Percentiles rank a stretch among this genome's conserved stretches.
Conservation (phyloP, 225 moss, liverwort and hornwort genomes). For the Rhytidiadelphus loreus region DNA sequence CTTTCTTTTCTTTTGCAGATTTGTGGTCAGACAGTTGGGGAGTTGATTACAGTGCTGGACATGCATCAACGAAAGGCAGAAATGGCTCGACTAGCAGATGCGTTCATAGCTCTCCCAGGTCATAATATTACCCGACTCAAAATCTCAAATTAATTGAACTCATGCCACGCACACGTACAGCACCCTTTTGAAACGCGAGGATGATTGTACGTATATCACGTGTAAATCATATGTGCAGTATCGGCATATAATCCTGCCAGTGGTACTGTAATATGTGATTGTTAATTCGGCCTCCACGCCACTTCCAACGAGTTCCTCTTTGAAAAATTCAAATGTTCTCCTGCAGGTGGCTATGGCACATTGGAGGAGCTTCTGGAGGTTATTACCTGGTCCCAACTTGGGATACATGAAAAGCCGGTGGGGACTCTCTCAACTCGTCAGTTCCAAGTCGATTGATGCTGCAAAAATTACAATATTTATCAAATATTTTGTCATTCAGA, state of each 20-base stretch:
- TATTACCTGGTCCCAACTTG: conserved; percentile 95
- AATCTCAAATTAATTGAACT: too few species aligned
- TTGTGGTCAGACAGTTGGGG: conserved; percentile 64
- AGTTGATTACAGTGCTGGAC: conserved; percentile 54
- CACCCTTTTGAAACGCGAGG: not conserved
- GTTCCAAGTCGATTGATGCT: not conserved
- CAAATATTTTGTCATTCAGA: not conserved
- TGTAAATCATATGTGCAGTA: not conserved
- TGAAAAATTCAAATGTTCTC: not conserved
- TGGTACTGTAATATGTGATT: not conserved
- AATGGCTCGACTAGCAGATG: conserved; percentile 85
- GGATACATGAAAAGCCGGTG: conserved; percentile 93
- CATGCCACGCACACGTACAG: too few species aligned
- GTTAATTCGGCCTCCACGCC: not conserved
- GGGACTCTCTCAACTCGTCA: not conserved
- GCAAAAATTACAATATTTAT: not conserved
- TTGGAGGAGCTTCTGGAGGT: conserved; percentile 91
- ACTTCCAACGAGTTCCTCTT: not conserved
- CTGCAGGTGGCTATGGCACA: conserved; percentile 85
- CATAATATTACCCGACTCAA: too few species aligned
- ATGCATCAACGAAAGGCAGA: conserved; percentile 97
- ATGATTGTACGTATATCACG: not conserved
- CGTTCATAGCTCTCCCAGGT: conserved; percentile 91
- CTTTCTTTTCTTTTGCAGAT: conserved; percentile 19
- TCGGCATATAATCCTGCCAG: too few species aligned